These are phyloP conservation scores for Onygenales sp. DNA, from an alignment of 2,329 filamentous ascomycete genomes.

Conservation along the genomic window DNA sequence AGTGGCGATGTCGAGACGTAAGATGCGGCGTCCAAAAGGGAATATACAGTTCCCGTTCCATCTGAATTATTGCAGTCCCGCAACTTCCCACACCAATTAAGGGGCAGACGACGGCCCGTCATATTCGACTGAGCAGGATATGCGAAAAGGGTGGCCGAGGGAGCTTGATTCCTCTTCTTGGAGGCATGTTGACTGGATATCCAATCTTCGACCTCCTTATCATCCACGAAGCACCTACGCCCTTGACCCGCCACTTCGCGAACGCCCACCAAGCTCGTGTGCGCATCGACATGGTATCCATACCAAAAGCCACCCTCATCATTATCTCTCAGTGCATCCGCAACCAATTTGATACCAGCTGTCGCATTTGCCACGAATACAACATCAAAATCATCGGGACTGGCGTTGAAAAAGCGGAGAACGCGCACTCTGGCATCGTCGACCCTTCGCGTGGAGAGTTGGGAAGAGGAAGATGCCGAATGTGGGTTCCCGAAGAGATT, in stretches of 20 bases:
- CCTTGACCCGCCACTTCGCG: conserved; percentile 60
- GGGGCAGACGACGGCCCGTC: conserved; percentile 67
- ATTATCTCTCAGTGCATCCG: conserved; percentile 62
- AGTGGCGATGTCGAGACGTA: conserved; percentile 68
- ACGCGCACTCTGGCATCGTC: conserved; percentile 65
- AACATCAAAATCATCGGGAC: conserved; percentile 72
- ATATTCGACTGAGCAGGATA: conserved; percentile 92
- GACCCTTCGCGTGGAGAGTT: conserved; percentile 62
- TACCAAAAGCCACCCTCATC: conserved; percentile 64
- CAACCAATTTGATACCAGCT: conserved; percentile 77
- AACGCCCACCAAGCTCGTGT: conserved; percentile 79
- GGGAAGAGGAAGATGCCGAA: conserved; percentile 73
- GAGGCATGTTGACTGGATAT: conserved; percentile 32
- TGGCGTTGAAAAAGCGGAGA: conserved; percentile 69
- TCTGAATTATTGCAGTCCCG: conserved; percentile 25
- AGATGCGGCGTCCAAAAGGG: conserved; percentile 75
- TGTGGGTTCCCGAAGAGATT: conserved; percentile 87
- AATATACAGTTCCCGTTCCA: conserved; percentile 42
- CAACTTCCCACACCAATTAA: conserved; percentile 54
- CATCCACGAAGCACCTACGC: conserved; percentile 52
- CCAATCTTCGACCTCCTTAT: conserved; percentile 58
- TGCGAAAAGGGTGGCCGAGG: conserved; percentile 51
- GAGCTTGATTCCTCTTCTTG: conserved; percentile 14
- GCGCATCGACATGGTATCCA: conserved; percentile 71
- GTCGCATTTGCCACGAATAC: conserved; percentile 91